Evolutionary conservation across 176 grass and related monocot species (phyloP), one percentile per base, ranked within the genome.

Genomic region (Echinochloa phyllopogon): DNA sequence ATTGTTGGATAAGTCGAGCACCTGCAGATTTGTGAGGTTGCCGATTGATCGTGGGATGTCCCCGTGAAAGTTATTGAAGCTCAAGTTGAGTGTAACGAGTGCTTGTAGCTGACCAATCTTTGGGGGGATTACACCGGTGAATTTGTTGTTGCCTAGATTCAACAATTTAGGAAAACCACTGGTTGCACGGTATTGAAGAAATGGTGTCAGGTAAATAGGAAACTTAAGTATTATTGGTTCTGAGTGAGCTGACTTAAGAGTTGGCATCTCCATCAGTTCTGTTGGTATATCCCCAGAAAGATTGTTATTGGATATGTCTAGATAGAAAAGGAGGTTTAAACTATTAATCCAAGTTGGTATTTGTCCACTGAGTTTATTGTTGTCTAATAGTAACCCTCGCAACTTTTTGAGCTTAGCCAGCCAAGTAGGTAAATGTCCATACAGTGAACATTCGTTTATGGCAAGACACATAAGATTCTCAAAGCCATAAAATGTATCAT

Each of bases 311-410:
- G 79, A 90, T 72, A 90, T 74, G 21, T 90, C 84, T 20, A 90
- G 16, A 56, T 58, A 87, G 21, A 78, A 82, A 36, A 90, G 79
- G 14, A 25, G 50, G 29, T 15, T 10, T 4, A 90, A 81, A 29
- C 21, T 83, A n/a, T 47, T 78, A 29, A 90, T 78, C 88, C 88
- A 90, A 36, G 38, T 10, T 48, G 88, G 88, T 86, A 90, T 78
- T 4, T 50, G 50, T 17, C 82, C 89, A 20, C 42, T 72, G 62
- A 91, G 82, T 40, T 64, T 51, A 72, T 91, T 91, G 37, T 29
- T 39, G 4, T 36, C 10, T 39, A 91, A 60, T 58, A 65, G 44
- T 24, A 88, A 45, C 5, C 59, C 43, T 51, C 36, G 33, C 56
- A 91, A 73, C 1, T 82, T 88, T 56, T 9, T 62, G 6, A 91